These are phyloP conservation scores for Pseudoperonospora humuli DNA, from an alignment of 352 stramenopile species.

Conservation along the genomic window DNA sequence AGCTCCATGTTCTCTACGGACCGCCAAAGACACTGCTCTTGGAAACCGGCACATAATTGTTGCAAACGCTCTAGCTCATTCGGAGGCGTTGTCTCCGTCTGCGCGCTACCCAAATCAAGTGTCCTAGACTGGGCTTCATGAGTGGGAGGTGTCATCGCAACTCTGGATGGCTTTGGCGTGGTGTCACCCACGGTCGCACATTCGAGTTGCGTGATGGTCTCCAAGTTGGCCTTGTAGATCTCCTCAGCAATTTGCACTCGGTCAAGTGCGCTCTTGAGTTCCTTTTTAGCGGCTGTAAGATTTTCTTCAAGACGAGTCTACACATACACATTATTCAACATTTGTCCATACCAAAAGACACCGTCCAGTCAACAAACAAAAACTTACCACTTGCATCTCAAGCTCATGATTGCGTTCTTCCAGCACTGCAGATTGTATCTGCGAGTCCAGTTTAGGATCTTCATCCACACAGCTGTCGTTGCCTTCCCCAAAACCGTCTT, in stretches of 20 bases:
- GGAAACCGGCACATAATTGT: slow-evolving; percentile 52
- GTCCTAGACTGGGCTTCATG: slow-evolving; percentile 1
- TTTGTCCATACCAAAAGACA: not conserved
- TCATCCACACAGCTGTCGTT: slow-evolving; percentile 1
- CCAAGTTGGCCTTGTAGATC: slow-evolving; percentile 60
- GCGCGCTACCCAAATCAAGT: slow-evolving; percentile 2
- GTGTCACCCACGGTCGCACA: slow-evolving; percentile 1
- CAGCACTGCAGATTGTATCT: slow-evolving; percentile 10
- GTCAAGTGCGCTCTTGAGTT: slow-evolving; percentile 32
- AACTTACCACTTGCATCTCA: slow-evolving; percentile 37
- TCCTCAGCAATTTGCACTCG: slow-evolving; percentile 41
- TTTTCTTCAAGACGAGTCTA: slow-evolving; percentile 30
- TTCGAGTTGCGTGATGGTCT: slow-evolving; percentile 51
- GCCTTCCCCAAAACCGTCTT: slow-evolving; percentile 5
- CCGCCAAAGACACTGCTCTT: slow-evolving; percentile 72
- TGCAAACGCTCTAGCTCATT: slow-evolving; percentile 35
- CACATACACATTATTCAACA: no score
- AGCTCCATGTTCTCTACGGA: slow-evolving; percentile 61
- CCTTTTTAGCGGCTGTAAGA: slow-evolving; percentile 20
- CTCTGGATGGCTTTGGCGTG: slow-evolving; percentile 1
- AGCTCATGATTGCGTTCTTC: slow-evolving; percentile 23
- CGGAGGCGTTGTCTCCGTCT: slow-evolving; percentile 12
- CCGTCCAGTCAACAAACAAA: not conserved
- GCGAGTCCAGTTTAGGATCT: slow-evolving; percentile 5
- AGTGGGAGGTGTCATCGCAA: not conserved